Percentiles rank a stretch among this genome's conserved stretches.
Evolutionary conservation across 805 yeast genomes (phyloP).

Genomic region (Grigorovia transvaalensis): DNA sequence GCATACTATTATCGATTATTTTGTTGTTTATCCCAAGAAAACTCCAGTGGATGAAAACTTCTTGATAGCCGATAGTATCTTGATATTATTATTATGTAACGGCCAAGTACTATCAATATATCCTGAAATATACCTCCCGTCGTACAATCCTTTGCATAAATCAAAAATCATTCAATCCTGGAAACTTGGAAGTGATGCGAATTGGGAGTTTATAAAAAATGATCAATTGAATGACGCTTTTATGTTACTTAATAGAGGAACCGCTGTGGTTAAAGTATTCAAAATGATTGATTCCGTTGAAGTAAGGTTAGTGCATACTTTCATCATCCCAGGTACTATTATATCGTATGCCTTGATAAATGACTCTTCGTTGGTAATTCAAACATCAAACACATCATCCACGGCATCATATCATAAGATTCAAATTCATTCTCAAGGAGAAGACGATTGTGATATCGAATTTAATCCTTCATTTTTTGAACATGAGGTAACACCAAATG

Average conservation of each 20-base stretch:
- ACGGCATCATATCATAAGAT: not conserved
- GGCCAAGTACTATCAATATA: not conserved
- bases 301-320: not conserved
- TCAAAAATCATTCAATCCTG: not conserved
- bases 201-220: not conserved
- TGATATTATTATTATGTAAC: not conserved
- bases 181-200: not conserved
- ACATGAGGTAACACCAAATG: not conserved
- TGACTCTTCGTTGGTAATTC: not conserved
- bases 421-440: not conserved
- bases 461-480: not conserved
- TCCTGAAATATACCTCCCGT: not conserved
- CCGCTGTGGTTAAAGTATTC: not conserved
- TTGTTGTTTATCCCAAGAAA: not conserved
- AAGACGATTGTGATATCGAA: not conserved
- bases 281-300: not conserved
- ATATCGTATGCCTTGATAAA: not conserved
- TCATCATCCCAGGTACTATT: not conserved
- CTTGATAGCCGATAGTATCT: not conserved
- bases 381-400: not conserved
- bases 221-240: not conserved
- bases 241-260: not conserved
- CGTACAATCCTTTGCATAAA: not conserved
- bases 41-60: not conserved
- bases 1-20: not conserved